Conservation (phyloP, 768 basidiomycete genomes). For the Tricholomella constricta region DNA sequence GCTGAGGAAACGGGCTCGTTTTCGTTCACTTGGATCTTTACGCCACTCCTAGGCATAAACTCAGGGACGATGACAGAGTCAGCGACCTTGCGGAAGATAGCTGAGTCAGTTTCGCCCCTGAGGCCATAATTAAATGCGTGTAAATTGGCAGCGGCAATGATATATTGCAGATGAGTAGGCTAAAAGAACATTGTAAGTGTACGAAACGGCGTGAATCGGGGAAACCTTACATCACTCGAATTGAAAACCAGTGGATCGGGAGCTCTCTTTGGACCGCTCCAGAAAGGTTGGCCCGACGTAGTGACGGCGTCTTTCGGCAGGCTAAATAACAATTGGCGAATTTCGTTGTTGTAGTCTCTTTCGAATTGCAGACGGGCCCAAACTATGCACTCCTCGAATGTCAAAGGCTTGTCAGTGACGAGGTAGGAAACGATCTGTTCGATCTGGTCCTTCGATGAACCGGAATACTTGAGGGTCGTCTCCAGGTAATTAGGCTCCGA, state of each 20-base stretch:
- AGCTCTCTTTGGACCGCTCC: constrained; percentile 98
- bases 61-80: constrained; percentile 85
- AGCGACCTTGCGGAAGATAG: constrained; percentile 80
- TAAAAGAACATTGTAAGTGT: constrained; percentile 31
- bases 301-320: constrained; percentile 93
- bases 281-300: constrained; percentile 93
- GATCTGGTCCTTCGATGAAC: constrained; percentile 87
- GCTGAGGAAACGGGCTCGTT: constrained; percentile 79
- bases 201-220: not conserved
- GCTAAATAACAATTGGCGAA: constrained; percentile 90
- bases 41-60: constrained; percentile 90
- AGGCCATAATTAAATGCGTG: constrained; percentile 99
- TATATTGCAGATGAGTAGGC: constrained; percentile 85
- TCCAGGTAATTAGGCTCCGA: constrained; percentile 96
- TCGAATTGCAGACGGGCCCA: constrained; percentile 98
- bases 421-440: constrained; percentile 88
- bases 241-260: constrained; percentile 90
- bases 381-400: constrained; percentile 95
- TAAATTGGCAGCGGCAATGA: constrained; percentile 92
- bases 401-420: constrained; percentile 89
- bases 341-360: constrained; percentile 89
- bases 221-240: constrained; percentile 71
- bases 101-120: constrained; percentile 81
- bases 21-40: constrained; percentile 93
- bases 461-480: constrained; percentile 85